Evolutionary conservation across 345 rosid genomes (phyloP), one percentile per base, ranked within the genome.

Genomic region (Combretum micranthum): DNA sequence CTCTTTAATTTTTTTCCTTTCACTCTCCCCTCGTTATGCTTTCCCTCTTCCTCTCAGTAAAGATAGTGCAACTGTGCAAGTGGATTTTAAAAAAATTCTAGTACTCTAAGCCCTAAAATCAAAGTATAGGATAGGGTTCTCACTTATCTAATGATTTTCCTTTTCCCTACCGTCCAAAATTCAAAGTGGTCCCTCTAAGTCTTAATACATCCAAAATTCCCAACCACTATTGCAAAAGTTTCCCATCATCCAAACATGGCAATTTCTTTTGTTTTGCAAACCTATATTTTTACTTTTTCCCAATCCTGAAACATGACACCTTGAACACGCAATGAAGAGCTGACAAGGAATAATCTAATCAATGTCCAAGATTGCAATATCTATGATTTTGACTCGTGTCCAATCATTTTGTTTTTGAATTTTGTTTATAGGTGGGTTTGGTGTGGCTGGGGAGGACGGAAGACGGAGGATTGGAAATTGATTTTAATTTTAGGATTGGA

Each of bases 151-250:
- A 4, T 7, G n/a, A n/a, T 32, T 32, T 32, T 32, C 10, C 1
- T 32, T 32, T 32, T 32, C 10, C 39, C 9, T 32, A 11, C 9
- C 39, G 5, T 7, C 39, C 10, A 32, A 32, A 37, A 26, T 55
- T 68, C 43, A 53, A 59, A 19, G 72, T 60, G 78, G 80, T 60
- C 76, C 76, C 60, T 42, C 0, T 4, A 4, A 32, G 9, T 32
- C 39, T 11, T 32, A 59, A 44, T 75, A 48, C 53, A 15, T 68
- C 72, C 72, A 72, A 70, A 75, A 60, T 26, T 52, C 54, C 69
- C 73, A 75, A 66, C 73, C 69, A 69, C 67, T 52, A 43, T 52
- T 51, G 39, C 39, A 32, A 32, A 32, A 32, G 39, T 32, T 32
- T 32, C 39, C 39, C 39, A 32, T 7, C 39, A 32, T 32, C 39